These are phyloP conservation scores for Claviceps fusiformis DNA, from an alignment of 2,329 filamentous ascomycete genomes.

Conservation along the genomic window DNA sequence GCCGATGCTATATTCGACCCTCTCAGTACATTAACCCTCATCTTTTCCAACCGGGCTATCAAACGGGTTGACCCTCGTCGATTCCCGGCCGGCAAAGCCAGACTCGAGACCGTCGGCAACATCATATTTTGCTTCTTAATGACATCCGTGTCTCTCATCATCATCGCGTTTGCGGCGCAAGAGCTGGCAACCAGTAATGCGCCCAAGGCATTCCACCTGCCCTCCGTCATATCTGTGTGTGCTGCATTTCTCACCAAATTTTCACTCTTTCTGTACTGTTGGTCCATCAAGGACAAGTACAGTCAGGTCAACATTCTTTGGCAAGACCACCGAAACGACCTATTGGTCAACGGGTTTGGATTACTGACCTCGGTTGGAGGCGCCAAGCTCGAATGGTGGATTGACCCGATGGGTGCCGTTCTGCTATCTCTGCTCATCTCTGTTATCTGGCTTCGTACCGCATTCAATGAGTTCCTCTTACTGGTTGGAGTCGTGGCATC, in stretches of 20 bases:
- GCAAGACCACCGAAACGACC: constrained; percentile 94
- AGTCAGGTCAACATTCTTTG: constrained; percentile 83
- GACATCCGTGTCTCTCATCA: constrained; percentile 79
- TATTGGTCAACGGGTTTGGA: constrained; percentile 92
- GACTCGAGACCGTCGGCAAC: constrained; percentile 90
- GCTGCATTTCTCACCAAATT: constrained; percentile 81
- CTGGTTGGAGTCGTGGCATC: constrained; percentile 82
- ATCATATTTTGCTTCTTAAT: constrained; percentile 95
- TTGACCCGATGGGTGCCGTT: constrained; percentile 86
- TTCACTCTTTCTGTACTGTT: constrained; percentile 78
- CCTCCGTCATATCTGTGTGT: constrained; percentile 72
- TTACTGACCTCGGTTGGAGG: constrained; percentile 86
- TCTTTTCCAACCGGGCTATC: constrained; percentile 78
- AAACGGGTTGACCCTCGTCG: constrained; percentile 71
- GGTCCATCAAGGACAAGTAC: constrained; percentile 79
- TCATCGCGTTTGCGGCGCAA: constrained; percentile 75
- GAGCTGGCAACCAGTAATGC: constrained; percentile 47
- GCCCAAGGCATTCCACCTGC: constrained; percentile 58
- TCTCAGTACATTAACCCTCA: constrained; percentile 73
- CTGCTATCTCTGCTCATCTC: constrained; percentile 68
- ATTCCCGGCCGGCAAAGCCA: constrained; percentile 84
- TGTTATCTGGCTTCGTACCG: constrained; percentile 69
- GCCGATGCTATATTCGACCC: constrained; percentile 92
- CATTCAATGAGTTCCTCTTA: constrained; percentile 78
- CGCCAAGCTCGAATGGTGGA: constrained; percentile 81